A percentile compares a stretch with the other conserved stretches of the same genome.
These are phyloP conservation scores for Talaromyces rugulosus DNA, from an alignment of 2,329 filamentous ascomycete genomes.

Conservation along the genomic window DNA sequence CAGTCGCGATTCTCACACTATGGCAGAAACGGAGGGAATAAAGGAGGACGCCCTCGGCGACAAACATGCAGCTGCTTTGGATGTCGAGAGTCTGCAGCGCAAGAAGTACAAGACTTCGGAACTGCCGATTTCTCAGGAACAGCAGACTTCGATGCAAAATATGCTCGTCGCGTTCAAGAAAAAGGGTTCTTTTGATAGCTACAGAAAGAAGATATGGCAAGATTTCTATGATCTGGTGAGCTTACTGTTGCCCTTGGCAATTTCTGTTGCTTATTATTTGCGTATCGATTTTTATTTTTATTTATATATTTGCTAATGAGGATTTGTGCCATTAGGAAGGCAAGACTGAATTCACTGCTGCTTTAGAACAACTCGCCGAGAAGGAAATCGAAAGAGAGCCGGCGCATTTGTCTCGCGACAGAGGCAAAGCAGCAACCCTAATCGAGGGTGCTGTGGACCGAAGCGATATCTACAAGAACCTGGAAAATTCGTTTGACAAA, in stretches of 20 bases:
- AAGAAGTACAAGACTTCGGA: conserved; percentile 58
- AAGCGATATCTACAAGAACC: conserved; percentile 57
- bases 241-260: not conserved
- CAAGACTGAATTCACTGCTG: conserved; percentile 48
- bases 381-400: conserved; percentile 60
- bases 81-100: conserved; percentile 31
- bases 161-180: conserved; percentile 63
- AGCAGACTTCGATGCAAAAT: conserved; percentile 57
- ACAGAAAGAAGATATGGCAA: conserved; percentile 59
- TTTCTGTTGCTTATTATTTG: not conserved
- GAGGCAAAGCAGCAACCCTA: conserved; percentile 58
- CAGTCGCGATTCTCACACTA: not conserved
- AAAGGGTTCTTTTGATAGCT: conserved; percentile 60
- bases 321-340: conserved; percentile 39
- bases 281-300: too few species aligned
- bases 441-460: conserved; percentile 62
- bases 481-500: conserved; percentile 51
- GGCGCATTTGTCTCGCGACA: conserved; percentile 57
- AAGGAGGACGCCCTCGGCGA: conserved; percentile 20
- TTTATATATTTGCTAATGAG: not conserved
- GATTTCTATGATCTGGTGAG: conserved; percentile 54
- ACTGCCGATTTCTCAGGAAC: conserved; percentile 55
- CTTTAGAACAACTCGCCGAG: conserved; percentile 54
- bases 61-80: conserved; percentile 20
- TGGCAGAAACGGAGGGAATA: not conserved